Evolutionary conservation across 495 filamentous ascomycete species (phyloP).

Genomic region (Penicillium waksmanii): DNA sequence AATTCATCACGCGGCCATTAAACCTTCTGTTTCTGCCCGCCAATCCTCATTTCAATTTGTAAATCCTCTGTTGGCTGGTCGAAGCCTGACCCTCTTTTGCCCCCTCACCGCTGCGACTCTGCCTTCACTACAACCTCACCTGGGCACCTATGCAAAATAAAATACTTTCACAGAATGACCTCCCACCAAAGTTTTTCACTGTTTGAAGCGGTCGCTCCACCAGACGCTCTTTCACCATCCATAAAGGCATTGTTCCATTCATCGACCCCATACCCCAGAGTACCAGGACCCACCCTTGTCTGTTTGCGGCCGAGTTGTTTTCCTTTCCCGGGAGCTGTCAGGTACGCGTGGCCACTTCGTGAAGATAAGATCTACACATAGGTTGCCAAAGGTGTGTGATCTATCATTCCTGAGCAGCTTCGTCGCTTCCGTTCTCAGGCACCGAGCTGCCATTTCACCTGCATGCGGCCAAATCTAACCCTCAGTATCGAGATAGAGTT

Average conservation of each 20-base stretch:
- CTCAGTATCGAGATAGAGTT: slow-evolving; percentile 23
- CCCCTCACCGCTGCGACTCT: background rate
- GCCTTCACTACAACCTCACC: background rate
- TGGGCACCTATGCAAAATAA: background rate
- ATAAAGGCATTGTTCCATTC: slow-evolving; percentile 24
- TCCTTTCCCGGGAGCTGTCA: slow-evolving; percentile 13
- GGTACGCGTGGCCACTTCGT: background rate
- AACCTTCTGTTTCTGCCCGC: background rate
- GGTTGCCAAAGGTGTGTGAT: slow-evolving; percentile 19
- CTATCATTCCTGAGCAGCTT: slow-evolving; percentile 3
- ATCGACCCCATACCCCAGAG: slow-evolving; percentile 24
- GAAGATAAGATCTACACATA: slow-evolving; percentile 20
- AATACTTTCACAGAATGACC: background rate
- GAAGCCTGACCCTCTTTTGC: background rate
- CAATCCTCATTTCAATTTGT: background rate
- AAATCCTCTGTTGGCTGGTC: background rate
- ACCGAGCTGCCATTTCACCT: slow-evolving; percentile 10
- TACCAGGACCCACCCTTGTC: slow-evolving; percentile 14
- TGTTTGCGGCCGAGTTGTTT: slow-evolving; percentile 26
- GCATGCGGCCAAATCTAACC: slow-evolving; percentile 20
- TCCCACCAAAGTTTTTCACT: background rate
- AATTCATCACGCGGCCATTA: too few relatives aligned
- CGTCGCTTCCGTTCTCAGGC: slow-evolving; percentile 21
- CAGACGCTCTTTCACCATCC: slow-evolving; percentile 3
- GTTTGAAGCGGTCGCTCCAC: background rate